These are phyloP conservation scores for Rhodofomes roseus DNA, from an alignment of 1,284 basidiomycete genomes.

Conservation along the genomic window DNA sequence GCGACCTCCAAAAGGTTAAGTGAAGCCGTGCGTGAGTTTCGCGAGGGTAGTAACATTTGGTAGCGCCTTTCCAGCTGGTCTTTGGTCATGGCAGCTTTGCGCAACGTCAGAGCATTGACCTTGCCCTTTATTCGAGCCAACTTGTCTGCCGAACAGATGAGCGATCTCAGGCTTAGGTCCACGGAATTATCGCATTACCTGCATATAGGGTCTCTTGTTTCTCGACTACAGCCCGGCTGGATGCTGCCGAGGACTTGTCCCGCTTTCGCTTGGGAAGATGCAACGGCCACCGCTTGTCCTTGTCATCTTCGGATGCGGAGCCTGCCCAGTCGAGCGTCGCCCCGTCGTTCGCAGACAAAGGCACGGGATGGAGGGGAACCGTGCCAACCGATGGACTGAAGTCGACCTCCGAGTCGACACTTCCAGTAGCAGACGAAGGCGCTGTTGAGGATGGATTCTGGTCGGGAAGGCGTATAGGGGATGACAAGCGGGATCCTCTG, in stretches of 20 bases:
- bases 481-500: conserved; percentile 35
- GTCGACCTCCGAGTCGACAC: conserved; percentile 51
- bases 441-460: conserved; percentile 9
- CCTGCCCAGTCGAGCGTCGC: conserved; percentile 67
- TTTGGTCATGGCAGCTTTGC: conserved; percentile 63
- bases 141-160: conserved; percentile 43
- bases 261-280: conserved; percentile 55
- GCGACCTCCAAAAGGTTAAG: conserved; percentile 47
- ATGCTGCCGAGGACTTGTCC: conserved; percentile 38
- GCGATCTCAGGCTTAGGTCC: too few species aligned
- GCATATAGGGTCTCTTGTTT: conserved; percentile 27
- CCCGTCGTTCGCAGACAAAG: conserved; percentile 62
- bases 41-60: conserved; percentile 40
- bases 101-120: conserved; percentile 48
- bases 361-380: conserved; percentile 48
- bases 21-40: conserved; percentile 28
- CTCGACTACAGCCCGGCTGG: conserved; percentile 39
- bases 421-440: conserved; percentile 13
- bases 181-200: conserved; percentile 13
- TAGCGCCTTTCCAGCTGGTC: conserved; percentile 67
- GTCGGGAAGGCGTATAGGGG: conserved; percentile 27
- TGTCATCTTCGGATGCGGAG: conserved; percentile 48
- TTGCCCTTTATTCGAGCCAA: conserved; percentile 47
- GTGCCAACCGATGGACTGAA: conserved; percentile 64
- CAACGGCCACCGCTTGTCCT: conserved; percentile 59